Conservation (phyloP, 208 protist genomes). For the Leishmania mexicana region DNA sequence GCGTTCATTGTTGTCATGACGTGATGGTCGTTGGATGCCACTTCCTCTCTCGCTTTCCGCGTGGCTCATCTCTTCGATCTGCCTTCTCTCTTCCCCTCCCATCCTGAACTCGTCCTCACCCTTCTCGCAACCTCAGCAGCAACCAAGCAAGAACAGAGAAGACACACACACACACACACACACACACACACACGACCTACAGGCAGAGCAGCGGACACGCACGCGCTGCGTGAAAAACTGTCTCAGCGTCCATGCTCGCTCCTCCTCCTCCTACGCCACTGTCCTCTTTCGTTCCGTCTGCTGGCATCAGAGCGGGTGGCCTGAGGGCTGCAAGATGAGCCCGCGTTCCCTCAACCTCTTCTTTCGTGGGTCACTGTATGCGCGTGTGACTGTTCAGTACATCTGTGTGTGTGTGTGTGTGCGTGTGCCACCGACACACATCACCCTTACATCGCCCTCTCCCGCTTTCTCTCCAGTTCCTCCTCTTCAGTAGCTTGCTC, state of each 20-base stretch:
- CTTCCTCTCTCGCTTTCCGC: background rate
- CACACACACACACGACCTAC: background rate
- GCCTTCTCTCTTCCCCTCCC: background rate
- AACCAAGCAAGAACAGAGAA: background rate
- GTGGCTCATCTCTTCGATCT: background rate
- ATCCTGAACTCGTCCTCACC: background rate
- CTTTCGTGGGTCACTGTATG: background rate
- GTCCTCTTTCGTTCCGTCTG: background rate
- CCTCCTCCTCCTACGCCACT: too few species aligned
- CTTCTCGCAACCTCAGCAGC: too few species aligned
- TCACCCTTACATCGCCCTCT: background rate
- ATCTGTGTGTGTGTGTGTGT: background rate
- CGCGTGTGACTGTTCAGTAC: background rate
- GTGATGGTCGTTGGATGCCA: background rate
- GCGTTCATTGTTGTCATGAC: background rate
- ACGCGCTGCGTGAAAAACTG: background rate
- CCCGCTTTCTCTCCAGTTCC: background rate
- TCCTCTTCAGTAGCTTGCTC: background rate
- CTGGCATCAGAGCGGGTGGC: background rate
- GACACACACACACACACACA: background rate
- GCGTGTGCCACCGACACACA: background rate
- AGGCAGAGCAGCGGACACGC: background rate
- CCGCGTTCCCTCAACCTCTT: background rate
- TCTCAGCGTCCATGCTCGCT: background rate
- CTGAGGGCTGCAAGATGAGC: background rate